A percentile compares a stretch with the other conserved stretches of the same genome.
phyloP scores from a whole-genome alignment of 2,329 filamentous ascomycete genomes.

The Xylariaceae sp. region DNA sequence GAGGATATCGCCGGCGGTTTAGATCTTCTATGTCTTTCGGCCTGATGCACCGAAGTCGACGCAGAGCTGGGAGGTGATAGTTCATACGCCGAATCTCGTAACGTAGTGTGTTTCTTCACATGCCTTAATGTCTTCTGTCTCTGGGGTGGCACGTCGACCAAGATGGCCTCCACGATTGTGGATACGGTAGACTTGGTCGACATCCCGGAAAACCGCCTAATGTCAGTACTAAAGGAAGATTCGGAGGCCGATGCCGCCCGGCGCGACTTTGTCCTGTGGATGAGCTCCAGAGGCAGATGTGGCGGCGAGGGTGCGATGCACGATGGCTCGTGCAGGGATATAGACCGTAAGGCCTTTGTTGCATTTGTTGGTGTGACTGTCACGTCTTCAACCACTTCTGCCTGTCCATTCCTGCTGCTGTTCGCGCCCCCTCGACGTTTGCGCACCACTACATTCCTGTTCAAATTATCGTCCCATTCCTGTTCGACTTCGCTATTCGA shows the following conservation, averaged over 20 bases:
- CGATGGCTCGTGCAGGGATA: constrained; percentile 41
- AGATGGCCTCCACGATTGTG: constrained; percentile 52
- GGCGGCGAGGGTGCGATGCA: constrained; percentile 34
- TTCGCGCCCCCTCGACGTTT: constrained; percentile 39
- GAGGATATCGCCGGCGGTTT: constrained; percentile 27
- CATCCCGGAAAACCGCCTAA: constrained; percentile 46
- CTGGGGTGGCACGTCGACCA: constrained; percentile 46
- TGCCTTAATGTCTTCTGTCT: constrained; percentile 54
- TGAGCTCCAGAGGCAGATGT: constrained; percentile 24
- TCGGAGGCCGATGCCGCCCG: constrained; percentile 33
- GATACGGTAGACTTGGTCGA: constrained; percentile 51
- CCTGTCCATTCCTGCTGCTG: constrained; percentile 24
- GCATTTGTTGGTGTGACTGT: constrained; percentile 47
- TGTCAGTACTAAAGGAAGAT: constrained; percentile 38
- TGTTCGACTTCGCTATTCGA: constrained; percentile 43
- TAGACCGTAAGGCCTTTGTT: constrained; percentile 42
- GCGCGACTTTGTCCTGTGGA: constrained; percentile 24
- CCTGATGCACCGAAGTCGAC: constrained; percentile 35
- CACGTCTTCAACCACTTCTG: constrained; percentile 43
- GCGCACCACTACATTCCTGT: constrained; percentile 49
- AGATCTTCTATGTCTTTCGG: constrained; percentile 26
- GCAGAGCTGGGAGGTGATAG: constrained; percentile 39
- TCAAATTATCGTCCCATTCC: constrained; percentile 51
- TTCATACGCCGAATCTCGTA: constrained; percentile 39
- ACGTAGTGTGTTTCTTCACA: constrained; percentile 46